These are phyloP conservation scores for Debaryomyces prosopidis DNA, from an alignment of 805 yeast species.

Conservation along the genomic window DNA sequence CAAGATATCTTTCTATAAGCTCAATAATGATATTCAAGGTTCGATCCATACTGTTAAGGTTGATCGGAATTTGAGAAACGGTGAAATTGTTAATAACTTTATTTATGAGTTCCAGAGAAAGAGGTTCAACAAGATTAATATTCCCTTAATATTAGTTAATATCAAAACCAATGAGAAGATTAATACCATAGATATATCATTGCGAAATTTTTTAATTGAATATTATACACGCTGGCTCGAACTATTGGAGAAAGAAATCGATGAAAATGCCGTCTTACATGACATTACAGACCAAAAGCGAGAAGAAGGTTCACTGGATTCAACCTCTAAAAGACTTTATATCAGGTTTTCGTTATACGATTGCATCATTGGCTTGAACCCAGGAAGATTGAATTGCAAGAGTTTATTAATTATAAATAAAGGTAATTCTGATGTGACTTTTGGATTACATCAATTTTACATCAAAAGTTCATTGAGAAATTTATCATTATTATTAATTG, in stretches of 20 bases:
- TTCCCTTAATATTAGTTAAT: slow-evolving; percentile 25
- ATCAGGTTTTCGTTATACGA: slow-evolving; percentile 45
- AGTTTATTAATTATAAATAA: slow-evolving; percentile 50
- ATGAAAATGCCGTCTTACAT: slow-evolving; percentile 6
- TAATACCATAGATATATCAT: slow-evolving; percentile 38
- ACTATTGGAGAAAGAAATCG: slow-evolving; percentile 20
- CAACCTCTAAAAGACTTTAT: slow-evolving; percentile 17
- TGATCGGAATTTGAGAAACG: slow-evolving; percentile 12
- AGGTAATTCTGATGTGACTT: slow-evolving; percentile 53
- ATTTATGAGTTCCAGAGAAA: slow-evolving; percentile 21
- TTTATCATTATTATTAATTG: slow-evolving; percentile 57
- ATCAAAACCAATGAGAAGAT: slow-evolving; percentile 24
- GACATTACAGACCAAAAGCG: slow-evolving; percentile 5
- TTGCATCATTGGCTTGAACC: slow-evolving; percentile 61
- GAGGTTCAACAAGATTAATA: slow-evolving; percentile 3
- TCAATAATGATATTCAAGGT: slow-evolving; percentile 23
- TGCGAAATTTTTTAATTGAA: slow-evolving; percentile 51
- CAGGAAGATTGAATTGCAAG: slow-evolving; percentile 59
- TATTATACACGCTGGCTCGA: slow-evolving; percentile 63
- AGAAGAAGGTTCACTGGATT: slow-evolving; percentile 1
- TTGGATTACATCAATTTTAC: slow-evolving; percentile 30
- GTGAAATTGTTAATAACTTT: slow-evolving; percentile 11
- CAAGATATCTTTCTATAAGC: slow-evolving; percentile 17
- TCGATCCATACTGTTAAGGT: slow-evolving; percentile 16
- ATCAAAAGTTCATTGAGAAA: slow-evolving; percentile 51